Base-by-base conservation (phyloP, 176 grass and related monocot species). In the Oryza coarctata region DNA sequence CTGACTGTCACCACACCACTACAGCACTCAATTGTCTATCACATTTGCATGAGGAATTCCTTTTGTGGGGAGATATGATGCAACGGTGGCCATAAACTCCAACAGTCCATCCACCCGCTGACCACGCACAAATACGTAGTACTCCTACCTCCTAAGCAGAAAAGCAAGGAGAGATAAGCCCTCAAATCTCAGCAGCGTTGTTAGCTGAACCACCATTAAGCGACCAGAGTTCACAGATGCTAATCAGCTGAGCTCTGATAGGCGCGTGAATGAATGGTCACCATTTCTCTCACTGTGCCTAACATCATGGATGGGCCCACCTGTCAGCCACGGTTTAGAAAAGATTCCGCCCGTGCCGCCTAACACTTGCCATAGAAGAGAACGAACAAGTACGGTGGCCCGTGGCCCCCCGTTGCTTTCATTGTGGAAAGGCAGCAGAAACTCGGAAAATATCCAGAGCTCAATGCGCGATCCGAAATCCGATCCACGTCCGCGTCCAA, bases 371-470 rank as follows among this genome's bases (percentile, higher is more conserved):
- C 43, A 71, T 18, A 34, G 60, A 61, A 84, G 14, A 63, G 32
- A 63, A 38, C 22, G 12, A 32, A 23, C 58, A 76, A 76, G 76
- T 86, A 74, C 66, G 66, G 4, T n/a, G n/a, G n/a, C n/a, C n/a
- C n/a, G 44, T 44, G 65, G 1, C 32, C 14, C 20, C 33, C 58
- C 2, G 36, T 82, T 29, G 83, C 78, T 89, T 68, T 82, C 88
- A 45, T 0, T 5, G 78, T 61, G 88, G 83, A 78, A 73, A 60
- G 14, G 58, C 29, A 58, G 34, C 0, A 11, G 18, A 10, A 63
- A 34, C 32, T 52, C 13, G 39, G 36, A 45, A 86, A 78, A 89
- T 86, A 86, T 82, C 81, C 88, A 1, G 20, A 11, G 44, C 34
- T 58, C 4, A 1, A n/a, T 6, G 65, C 65, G 55, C 60, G 17